Conservation (phyloP, 768 basidiomycete genomes). For the Chalciporus piperatus region DNA sequence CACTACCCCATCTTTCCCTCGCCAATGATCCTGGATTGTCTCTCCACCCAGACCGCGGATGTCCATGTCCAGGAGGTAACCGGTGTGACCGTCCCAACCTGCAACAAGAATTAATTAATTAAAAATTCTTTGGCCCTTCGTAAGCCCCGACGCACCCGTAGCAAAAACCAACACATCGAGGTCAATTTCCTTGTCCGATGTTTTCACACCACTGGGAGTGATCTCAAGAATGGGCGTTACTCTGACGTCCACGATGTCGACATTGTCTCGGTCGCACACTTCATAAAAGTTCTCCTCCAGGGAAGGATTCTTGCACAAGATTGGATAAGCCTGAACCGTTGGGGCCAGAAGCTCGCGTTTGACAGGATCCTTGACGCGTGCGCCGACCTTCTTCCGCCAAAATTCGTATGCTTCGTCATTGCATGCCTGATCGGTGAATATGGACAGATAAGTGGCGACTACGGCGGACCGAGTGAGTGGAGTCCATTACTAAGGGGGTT, state of each 20-base stretch:
- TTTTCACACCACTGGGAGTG: constrained; percentile 5
- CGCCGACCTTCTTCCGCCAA: constrained; percentile 9
- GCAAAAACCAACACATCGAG: constrained; percentile 9
- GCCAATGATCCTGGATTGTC: constrained; percentile 8
- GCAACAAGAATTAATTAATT: no score
- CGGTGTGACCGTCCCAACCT: not conserved
- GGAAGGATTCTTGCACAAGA: constrained; percentile 9
- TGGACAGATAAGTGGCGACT: constrained; percentile 6
- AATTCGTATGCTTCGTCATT: constrained; percentile 9
- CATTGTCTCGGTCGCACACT: constrained; percentile 6
- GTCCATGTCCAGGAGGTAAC: constrained; percentile 5
- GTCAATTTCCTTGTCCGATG: constrained; percentile 1
- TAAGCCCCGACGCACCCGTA: constrained; percentile 1
- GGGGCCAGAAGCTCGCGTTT: constrained; percentile 13
- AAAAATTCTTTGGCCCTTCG: no score
- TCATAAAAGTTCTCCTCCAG: constrained; percentile 10
- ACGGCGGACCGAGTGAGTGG: no score
- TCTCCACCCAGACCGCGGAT: constrained; percentile 6
- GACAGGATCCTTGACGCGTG: constrained; percentile 6
- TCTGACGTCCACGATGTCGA: constrained; percentile 12
- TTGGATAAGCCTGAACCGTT: not conserved
- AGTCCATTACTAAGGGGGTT: not conserved
- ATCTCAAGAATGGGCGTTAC: constrained; percentile 7
- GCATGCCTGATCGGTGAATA: not conserved
- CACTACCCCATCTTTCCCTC: not conserved